phyloP scores from a whole-genome alignment of 2,329 filamentous ascomycete genomes.

The Dryadomyces sulphureus region DNA sequence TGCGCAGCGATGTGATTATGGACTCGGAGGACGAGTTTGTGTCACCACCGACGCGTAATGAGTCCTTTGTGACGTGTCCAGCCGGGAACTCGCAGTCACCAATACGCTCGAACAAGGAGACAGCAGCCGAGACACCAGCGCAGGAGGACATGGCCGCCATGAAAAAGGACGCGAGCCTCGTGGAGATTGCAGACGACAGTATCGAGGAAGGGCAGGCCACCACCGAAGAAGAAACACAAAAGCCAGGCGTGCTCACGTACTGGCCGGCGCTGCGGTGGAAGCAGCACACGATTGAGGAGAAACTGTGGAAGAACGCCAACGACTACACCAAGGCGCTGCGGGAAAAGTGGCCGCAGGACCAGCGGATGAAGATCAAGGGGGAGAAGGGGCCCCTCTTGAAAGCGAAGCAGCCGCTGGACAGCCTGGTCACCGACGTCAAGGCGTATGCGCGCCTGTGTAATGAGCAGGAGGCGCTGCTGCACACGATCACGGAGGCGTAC shows the following conservation, averaged over 20 bases:
- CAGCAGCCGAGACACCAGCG: neutral
- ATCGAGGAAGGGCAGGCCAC: neutral
- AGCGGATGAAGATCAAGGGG: constrained; percentile 29
- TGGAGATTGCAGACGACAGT: neutral
- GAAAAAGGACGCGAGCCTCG: too few species aligned
- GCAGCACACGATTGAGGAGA: constrained; percentile 23
- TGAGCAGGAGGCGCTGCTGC: constrained; percentile 29
- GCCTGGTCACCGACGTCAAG: constrained; percentile 25
- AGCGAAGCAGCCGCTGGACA: constrained; percentile 29
- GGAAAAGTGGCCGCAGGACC: constrained; percentile 28
- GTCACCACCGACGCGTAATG: constrained; percentile 24
- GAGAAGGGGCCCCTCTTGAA: constrained; percentile 32
- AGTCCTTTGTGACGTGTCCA: constrained; percentile 14
- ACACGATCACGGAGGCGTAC: constrained; percentile 34
- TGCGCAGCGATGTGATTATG: constrained; percentile 24
- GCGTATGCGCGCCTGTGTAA: constrained; percentile 25
- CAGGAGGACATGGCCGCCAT: neutral
- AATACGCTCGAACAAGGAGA: constrained; percentile 1
- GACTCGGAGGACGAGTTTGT: constrained; percentile 44
- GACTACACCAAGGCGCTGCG: constrained; percentile 32
- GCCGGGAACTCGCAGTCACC: constrained; percentile 1
- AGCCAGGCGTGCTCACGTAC: constrained; percentile 6
- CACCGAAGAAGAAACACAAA: constrained; percentile 7
- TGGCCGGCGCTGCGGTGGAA: constrained; percentile 14
- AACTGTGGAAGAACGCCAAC: constrained; percentile 30